Evolutionary conservation across 495 filamentous ascomycete genomes (phyloP).

Genomic region (Aspergillus egyptiacus): DNA sequence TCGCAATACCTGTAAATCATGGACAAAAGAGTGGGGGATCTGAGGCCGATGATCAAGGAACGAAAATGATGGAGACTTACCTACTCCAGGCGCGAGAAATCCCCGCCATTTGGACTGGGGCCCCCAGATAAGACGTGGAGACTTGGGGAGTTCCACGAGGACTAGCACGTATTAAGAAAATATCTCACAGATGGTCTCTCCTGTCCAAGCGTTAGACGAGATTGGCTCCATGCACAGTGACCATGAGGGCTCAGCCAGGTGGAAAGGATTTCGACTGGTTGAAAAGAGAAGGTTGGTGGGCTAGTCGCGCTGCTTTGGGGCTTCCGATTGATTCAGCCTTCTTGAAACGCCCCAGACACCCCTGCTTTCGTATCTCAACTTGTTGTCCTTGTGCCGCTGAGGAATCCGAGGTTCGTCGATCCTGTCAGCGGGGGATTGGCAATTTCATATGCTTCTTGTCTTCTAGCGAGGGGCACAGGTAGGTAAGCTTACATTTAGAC

Average conservation of each 20-base stretch:
- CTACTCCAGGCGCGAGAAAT: too few species aligned
- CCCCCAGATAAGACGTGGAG: too few species aligned
- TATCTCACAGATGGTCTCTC: too few species aligned
- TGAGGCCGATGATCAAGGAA: neutral
- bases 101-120: neutral
- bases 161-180: too few species aligned
- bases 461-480: conserved; percentile 1
- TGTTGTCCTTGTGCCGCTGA: conserved; percentile 1
- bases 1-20: neutral
- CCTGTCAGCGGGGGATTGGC: conserved; percentile 2
- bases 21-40: neutral
- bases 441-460: conserved; percentile 14
- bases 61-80: neutral
- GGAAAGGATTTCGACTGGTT: neutral
- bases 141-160: too few species aligned
- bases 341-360: neutral
- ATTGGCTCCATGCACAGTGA: neutral
- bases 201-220: neutral
- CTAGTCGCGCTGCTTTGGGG: neutral
- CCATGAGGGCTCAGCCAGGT: neutral
- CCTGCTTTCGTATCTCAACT: neutral
- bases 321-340: neutral
- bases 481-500: neutral
- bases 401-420: conserved; percentile 16
- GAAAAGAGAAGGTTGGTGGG: neutral